Base-by-base conservation (phyloP, 306 rosid genomes). In the Crotalaria pallida region DNA sequence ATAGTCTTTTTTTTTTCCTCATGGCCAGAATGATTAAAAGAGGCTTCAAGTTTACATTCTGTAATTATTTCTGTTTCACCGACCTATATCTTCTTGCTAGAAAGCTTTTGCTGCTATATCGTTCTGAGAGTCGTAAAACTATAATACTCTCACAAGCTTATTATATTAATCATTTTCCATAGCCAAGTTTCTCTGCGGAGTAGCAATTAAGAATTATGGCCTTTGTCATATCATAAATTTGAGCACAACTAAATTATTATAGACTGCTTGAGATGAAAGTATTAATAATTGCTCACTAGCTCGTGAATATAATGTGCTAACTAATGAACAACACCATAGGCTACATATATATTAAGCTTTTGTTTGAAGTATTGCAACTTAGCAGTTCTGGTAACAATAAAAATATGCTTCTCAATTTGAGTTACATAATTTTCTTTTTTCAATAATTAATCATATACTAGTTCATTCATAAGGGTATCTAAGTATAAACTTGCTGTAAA, bases 271-370 rank as follows among this genome's bases (percentile, higher is more conserved):
- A 71, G 62, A 49, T 58, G 24, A 24, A 80, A 80, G 78, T 58
- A 40, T 41, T 65, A 29, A 80, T 80, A 41, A 75, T 75, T 58
- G 56, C 78, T 21, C 16, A 1, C 40, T 19, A 11, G 34, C 36
- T 31, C 8, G 17, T 80, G 73, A 69, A 63, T 34, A 15, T 34
- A 69, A 63, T 34, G 21, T 34, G 15, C 15, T 3, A 60, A 22
- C 16, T 40, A 61, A 40, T 43, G 10, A 55, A 50, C 29, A 67
- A 17, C 66, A 64, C 64, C 64, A 27, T 22, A 53, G 18, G n/a
- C 69, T 74, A n/a, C n/a, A n/a, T n/a, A n/a, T n/a, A n/a, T n/a
- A 74, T 21, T 16, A 53, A n/a, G n/a, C 69, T 80, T 80, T 21
- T 47, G 15, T 63, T 75, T 38, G 15, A 74, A 62, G 77, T 13